Base-by-base conservation (phyloP, 2,329 filamentous ascomycete species). In the Cercospora sp. region DNA sequence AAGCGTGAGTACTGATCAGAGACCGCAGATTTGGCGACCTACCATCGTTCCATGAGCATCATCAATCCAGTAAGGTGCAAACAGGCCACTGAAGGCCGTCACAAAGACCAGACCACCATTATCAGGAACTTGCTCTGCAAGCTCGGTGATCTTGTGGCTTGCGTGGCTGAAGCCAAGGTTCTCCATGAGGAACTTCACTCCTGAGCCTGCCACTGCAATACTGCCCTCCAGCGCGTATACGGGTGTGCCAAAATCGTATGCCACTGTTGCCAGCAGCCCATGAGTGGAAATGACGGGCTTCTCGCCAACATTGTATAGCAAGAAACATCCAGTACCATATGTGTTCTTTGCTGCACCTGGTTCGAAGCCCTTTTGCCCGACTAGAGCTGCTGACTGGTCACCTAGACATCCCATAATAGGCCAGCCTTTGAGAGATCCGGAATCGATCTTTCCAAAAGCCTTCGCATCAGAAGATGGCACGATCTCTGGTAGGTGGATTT, bases 1-100 rank as follows among this genome's bases (percentile, higher is more conserved):
- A 30, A 18, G 16, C n/a, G 58, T 72, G 26, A 65, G 66, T 33
- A 55, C 18, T n/a, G 26, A 1, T n/a, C 33, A 18, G 6, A 3
- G 36, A 18, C 16, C 2, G 30, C 9, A 12, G 30, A 23, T 13
- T 7, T 20, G n/a, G 18, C 20, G 23, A 18, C 62, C 3, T 64
- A 64, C 62, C 65, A 95, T 88, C 5, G 93, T 97, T 68, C 93
- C 93, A 78, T 93, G 91, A 20, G 93, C 93, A 80, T 96, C 92
- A 77, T 97, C 93, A 69, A 97, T 94, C 93, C 93, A 97, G 80
- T 97, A 97, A 0, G 93, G 93, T 0, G 93, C 93, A 78, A 97
- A 97, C 2, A 97, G 85, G 64, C 93, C 93, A 79, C 90, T 93
- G 78, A 97, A 97, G 1, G 93, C 93, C 2, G 93, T 97, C 68